Evolutionary conservation across 2,329 filamentous ascomycete species (phyloP).

Genomic region (Akanthomyces lecanii): DNA sequence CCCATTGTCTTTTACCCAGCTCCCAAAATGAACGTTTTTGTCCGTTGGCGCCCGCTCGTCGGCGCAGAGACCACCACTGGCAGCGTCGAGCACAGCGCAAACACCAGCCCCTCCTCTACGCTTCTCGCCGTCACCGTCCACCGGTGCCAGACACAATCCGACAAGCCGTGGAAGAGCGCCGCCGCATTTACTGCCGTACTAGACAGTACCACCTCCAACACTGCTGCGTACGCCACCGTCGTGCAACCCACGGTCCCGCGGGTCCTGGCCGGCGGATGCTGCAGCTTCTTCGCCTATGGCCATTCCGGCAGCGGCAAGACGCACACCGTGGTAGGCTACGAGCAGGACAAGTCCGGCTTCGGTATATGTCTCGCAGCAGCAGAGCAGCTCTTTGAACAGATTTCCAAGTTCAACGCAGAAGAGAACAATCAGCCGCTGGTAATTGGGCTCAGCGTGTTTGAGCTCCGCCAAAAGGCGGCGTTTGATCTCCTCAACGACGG

Average conservation of each 20-base stretch:
- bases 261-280: slow-evolving; percentile 32
- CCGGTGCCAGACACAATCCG: neutral
- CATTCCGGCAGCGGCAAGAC: slow-evolving; percentile 92
- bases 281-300: slow-evolving; percentile 76
- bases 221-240: slow-evolving; percentile 24
- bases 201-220: slow-evolving; percentile 23
- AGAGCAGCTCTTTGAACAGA: slow-evolving; percentile 24
- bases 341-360: slow-evolving; percentile 31
- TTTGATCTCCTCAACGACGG: slow-evolving; percentile 38
- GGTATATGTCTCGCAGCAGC: slow-evolving; percentile 36
- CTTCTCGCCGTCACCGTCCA: slow-evolving; percentile 4
- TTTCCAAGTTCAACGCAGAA: slow-evolving; percentile 23
- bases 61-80: neutral
- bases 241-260: slow-evolving; percentile 31
- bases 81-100: neutral
- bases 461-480: slow-evolving; percentile 38
- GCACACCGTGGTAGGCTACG: slow-evolving; percentile 63
- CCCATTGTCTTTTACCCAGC: neutral
- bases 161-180: slow-evolving; percentile 22
- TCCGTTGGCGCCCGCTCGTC: slow-evolving; percentile 15
- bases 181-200: slow-evolving; percentile 27
- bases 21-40: slow-evolving; percentile 14
- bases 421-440: slow-evolving; percentile 23
- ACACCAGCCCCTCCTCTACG: neutral
- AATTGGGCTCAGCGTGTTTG: slow-evolving; percentile 37